Evolutionary conservation across 768 basidiomycete species (phyloP), one percentile per base, ranked within the genome.

Genomic region (Galerina sulciceps): DNA sequence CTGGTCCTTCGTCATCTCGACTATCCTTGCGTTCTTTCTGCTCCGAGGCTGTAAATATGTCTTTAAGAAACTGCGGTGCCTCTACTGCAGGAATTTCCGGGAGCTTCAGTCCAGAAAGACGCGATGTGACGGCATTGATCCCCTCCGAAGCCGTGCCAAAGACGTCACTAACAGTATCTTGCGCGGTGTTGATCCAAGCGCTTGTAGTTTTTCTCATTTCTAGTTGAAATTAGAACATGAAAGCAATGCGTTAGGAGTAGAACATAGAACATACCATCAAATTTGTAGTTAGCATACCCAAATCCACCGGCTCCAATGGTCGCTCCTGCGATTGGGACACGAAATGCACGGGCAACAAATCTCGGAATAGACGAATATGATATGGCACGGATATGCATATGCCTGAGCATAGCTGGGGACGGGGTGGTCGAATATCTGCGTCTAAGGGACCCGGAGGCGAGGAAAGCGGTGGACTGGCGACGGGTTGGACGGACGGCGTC

Each of bases 201-300:
- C 77, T 76, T 1, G 93, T 88, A 58, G 79, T 84, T 67, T 84
- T 88, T 66, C 85, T 80, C 66, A 93, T 80, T 71, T 94, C 93
- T 94, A 56, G 9, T 38, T 58, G 31, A 52, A 62, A 37, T 50
- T 48, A 31, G 20, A 26, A 52, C 18, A 22, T 36, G n/a, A 22
- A 20, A 8, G 50, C 23, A 53, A 35, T 42, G 8, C 4, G 0
- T 54, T 35, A n/a, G n/a, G 15, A 10, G 23, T 20, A 17, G 42
- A n/a, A n/a, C n/a, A 46, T 8, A 20, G 17, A 17, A 73, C 83
- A 63, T 60, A 94, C 96, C 93, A 79, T 99, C 96, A 67, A 96
- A 89, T 76, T 95, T 95, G 79, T 96, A 96, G 72, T 96, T 95
- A 18, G 94, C 96, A 75, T 97, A 99, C 4, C 93, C 93, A 56